Evolutionary conservation across 2,329 filamentous ascomycete species (phyloP), one percentile per base, ranked within the genome.

Genomic region (Plenodomus tracheiphilus): DNA sequence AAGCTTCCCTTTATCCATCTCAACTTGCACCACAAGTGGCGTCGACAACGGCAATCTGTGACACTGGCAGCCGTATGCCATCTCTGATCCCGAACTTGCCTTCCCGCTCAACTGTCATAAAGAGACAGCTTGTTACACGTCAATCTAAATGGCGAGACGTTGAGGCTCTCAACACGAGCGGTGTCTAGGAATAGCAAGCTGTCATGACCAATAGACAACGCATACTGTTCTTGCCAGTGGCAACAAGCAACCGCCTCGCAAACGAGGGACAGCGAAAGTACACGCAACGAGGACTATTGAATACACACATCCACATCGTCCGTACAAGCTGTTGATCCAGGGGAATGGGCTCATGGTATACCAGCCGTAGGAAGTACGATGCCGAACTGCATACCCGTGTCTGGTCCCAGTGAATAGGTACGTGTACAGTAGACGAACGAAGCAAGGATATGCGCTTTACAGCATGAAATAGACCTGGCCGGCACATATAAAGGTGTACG

Each of bases 331-430:
- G 18, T 25, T 16, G 13, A 40, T 43, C 36, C 38, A 40, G 22
- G 21, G 20, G 20, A 30, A 30, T 37, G 44, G 40, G 34, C 15
- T 37, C 21, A 25, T 25, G 30, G 46, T 32, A 42, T 42, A 49
- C 18, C 15, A 17, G 39, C 41, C n/a, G 39, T 43, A 42, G 41
- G 38, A 64, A 54, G 59, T 54, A 59, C 20, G 41, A 54, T 63
- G 41, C 58, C 56, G 54, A 49, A 42, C 54, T 58, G 59, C 57
- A 58, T 58, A 41, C 37, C 49, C 51, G 56, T 62, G 50, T 15
- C 28, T 4, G 28, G 28, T 10, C 28, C 28, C 11, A 32, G 5
- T 10, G 28, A 4, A 32, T 32, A 15, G 4, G 11, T 32, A 32
- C 6, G 28, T 32, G 28, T 32, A 32, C 28, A 32, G 28, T 15